Conservation (phyloP, 352 stramenopile genomes). For the Phytophthora cactorum region DNA sequence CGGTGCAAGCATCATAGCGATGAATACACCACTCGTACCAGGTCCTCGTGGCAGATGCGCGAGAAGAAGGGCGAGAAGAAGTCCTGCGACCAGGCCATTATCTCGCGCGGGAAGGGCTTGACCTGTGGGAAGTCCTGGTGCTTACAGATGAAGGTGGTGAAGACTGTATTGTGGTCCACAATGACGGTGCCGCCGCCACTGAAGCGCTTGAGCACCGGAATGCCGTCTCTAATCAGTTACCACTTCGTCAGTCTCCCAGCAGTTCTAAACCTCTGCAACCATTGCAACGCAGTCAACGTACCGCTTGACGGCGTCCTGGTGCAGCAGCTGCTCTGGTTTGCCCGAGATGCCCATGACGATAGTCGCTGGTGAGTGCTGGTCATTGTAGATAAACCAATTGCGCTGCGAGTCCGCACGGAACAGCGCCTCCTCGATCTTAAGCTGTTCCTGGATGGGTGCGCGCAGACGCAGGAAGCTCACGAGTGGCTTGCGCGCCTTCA, state of each 20-base stretch:
- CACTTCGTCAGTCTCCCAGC: background rate
- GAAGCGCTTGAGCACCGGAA: constrained; percentile 95
- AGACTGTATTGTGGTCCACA: constrained; percentile 93
- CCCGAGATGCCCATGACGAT: constrained; percentile 97
- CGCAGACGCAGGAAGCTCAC: constrained; percentile 77
- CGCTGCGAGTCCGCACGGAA: constrained; percentile 87
- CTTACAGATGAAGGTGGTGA: constrained; percentile 93
- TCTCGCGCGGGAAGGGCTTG: constrained; percentile 88
- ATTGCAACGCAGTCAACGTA: constrained; percentile 39
- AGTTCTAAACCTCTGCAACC: constrained; percentile 2
- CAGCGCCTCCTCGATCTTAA: constrained; percentile 94
- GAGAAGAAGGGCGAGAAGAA: constrained; percentile 87
- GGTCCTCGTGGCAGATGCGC: constrained; percentile 44
- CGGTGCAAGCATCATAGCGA: background rate
- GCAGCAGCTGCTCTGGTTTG: constrained; percentile 92
- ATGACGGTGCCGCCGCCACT: constrained; percentile 98
- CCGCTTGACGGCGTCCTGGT: constrained; percentile 84
- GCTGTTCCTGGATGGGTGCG: constrained; percentile 77
- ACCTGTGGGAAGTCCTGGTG: constrained; percentile 76
- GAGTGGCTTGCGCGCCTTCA: constrained; percentile 49
- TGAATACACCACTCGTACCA: constrained; percentile 18
- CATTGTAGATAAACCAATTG: constrained; percentile 88
- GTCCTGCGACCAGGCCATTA: constrained; percentile 92
- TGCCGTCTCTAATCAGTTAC: constrained; percentile 54
- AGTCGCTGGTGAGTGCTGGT: constrained; percentile 66